Percentiles rank a stretch among this genome's conserved stretches.
phyloP scores from a whole-genome alignment of 1,284 basidiomycete genomes.

The Mycosarcoma maydis region DNA sequence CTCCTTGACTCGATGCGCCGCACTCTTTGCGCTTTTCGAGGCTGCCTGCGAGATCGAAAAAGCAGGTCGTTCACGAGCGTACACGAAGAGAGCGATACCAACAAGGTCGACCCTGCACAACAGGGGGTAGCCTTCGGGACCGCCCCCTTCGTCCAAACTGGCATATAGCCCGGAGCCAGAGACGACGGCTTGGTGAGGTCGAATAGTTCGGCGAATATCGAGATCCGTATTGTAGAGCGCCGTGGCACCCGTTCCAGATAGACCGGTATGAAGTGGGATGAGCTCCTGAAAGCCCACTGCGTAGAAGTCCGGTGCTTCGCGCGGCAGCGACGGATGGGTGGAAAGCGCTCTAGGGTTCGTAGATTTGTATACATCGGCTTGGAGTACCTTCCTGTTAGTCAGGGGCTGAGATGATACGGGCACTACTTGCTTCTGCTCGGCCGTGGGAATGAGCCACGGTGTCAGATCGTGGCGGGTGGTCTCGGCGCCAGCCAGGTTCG shows the following conservation, averaged over 20 bases:
- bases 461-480: constrained; percentile 62
- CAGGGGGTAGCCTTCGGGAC: constrained; percentile 61
- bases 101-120: constrained; percentile 56
- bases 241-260: constrained; percentile 67
- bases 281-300: constrained; percentile 90
- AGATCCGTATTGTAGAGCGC: constrained; percentile 74
- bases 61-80: constrained; percentile 74
- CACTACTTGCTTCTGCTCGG: constrained; percentile 67
- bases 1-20: constrained; percentile 58
- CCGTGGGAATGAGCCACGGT: constrained; percentile 65
- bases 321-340: constrained; percentile 39
- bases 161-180: constrained; percentile 59
- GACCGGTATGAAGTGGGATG: constrained; percentile 74
- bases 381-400: constrained; percentile 25
- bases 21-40: constrained; percentile 78
- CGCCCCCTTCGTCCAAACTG: constrained; percentile 56
- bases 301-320: constrained; percentile 74
- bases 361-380: constrained; percentile 34
- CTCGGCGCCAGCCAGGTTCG: constrained; percentile 77
- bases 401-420: constrained; percentile 33
- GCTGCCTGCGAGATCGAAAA: constrained; percentile 71
- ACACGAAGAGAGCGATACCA: constrained; percentile 72
- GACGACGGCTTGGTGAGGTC: constrained; percentile 64
- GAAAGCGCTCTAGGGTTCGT: constrained; percentile 36
- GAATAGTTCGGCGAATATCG: constrained; percentile 68